Conservation (phyloP, 2,329 filamentous ascomycete genomes). For the Arachnopeziza araneosa region DNA sequence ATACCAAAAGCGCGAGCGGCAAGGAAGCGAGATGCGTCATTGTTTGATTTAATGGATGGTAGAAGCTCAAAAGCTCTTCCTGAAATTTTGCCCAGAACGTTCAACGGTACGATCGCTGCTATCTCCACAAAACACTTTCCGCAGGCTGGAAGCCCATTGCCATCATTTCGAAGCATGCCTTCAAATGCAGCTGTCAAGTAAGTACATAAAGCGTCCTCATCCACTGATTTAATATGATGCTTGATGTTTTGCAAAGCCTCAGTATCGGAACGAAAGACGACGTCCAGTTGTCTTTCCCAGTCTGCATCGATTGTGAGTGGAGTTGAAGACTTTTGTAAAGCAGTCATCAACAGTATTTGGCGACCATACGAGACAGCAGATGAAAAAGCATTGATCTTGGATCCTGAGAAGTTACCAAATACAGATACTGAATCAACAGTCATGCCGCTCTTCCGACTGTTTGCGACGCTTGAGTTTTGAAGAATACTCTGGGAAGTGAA, state of each 20-base stretch:
- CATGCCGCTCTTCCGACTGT: conserved; percentile 34
- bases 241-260: conserved; percentile 55
- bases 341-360: conserved; percentile 53
- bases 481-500: conserved; percentile 37
- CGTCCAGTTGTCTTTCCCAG: conserved; percentile 78
- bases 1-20: conserved; percentile 72
- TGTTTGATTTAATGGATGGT: conserved; percentile 63
- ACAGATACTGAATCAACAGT: conserved; percentile 35
- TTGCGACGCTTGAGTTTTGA: conserved; percentile 27
- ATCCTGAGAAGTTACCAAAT: conserved; percentile 35
- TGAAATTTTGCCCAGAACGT: conserved; percentile 44
- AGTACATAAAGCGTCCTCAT: conserved; percentile 35
- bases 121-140: conserved; percentile 49
- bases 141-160: conserved; percentile 39
- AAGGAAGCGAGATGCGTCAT: conserved; percentile 58
- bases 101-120: conserved; percentile 45
- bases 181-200: conserved; percentile 52
- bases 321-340: conserved; percentile 31
- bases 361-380: conserved; percentile 66
- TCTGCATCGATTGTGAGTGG: conserved; percentile 58
- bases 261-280: conserved; percentile 64
- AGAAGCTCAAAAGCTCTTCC: conserved; percentile 47
- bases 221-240: conserved; percentile 42
- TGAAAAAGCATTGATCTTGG: conserved; percentile 52
- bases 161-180: conserved; percentile 44